These are phyloP conservation scores for Russula abietina DNA, from an alignment of 768 basidiomycete species.

Conservation along the genomic window DNA sequence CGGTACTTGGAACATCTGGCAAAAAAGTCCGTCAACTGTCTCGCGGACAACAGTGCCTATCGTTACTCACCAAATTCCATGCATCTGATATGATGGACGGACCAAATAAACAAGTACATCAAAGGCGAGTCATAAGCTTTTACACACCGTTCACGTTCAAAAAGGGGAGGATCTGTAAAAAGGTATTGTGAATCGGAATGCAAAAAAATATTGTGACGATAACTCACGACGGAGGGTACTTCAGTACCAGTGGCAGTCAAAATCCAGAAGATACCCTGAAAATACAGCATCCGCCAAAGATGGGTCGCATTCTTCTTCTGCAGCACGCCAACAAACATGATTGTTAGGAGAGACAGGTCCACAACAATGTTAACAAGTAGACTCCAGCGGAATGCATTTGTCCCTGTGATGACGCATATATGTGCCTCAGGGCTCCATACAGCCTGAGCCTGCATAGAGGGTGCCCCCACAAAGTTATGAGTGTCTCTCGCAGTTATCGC, in stretches of 20 bases:
- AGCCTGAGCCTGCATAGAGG: background rate
- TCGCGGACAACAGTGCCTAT: background rate
- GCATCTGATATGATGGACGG: conserved; percentile 6
- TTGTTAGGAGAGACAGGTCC: conserved; percentile 17
- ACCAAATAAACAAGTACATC: background rate
- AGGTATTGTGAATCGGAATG: background rate
- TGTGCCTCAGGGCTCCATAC: conserved; percentile 1
- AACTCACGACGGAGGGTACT: conserved; percentile 21
- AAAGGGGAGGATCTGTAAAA: conserved; percentile 17
- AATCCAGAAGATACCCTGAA: conserved; percentile 22
- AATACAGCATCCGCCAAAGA: conserved; percentile 24
- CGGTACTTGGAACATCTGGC: conserved; percentile 24
- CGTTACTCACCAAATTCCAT: conserved; percentile 20
- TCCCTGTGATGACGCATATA: conserved; percentile 12
- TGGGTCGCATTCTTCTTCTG: conserved; percentile 18
- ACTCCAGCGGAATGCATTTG: conserved; percentile 19
- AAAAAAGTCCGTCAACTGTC: background rate
- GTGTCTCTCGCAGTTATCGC: background rate
- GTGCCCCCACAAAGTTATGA: background rate
- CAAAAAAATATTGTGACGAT: background rate
- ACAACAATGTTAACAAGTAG: conserved; percentile 18
- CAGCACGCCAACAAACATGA: conserved; percentile 22
- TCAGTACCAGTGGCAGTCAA: conserved; percentile 10
- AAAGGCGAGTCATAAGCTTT: background rate
- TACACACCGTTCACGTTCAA: conserved; percentile 20